Conservation (phyloP, 495 filamentous ascomycete species). For the Tuber calosporum region DNA sequence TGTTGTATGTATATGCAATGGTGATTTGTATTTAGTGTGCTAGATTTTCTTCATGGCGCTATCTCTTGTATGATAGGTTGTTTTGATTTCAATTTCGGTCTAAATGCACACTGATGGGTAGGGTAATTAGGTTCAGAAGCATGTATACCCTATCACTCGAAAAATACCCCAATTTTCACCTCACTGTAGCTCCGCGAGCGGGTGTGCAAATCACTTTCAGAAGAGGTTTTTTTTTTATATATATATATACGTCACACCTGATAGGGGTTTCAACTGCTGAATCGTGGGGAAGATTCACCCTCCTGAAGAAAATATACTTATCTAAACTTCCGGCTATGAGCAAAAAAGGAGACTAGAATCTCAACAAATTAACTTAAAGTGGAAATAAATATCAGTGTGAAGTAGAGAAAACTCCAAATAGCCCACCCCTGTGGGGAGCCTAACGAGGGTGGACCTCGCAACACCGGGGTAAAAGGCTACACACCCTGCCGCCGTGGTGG, state of each 20-base stretch:
- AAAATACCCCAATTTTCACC: neutral
- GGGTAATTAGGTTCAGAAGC: neutral
- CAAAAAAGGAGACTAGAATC: neutral
- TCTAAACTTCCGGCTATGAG: neutral
- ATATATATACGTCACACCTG: too few species aligned
- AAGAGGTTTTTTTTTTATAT: too few species aligned
- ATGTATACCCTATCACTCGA: neutral
- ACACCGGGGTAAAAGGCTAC: conserved; percentile 23
- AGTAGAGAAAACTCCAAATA: neutral
- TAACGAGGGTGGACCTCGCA: conserved; percentile 10
- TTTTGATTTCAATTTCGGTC: neutral
- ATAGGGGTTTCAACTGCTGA: neutral
- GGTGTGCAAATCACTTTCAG: neutral
- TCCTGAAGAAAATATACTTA: neutral
- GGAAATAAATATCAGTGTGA: neutral
- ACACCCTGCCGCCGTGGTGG: conserved; percentile 18
- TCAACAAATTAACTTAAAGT: neutral
- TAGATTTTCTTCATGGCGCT: neutral
- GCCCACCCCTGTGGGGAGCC: neutral
- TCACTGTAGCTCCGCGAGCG: neutral
- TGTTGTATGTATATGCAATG: neutral
- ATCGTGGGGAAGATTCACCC: neutral
- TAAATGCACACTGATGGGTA: neutral
- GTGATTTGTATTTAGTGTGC: neutral
- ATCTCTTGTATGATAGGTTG: neutral